Base-by-base conservation (phyloP, 1,284 basidiomycete genomes). In the Heterobasidion annosum region DNA sequence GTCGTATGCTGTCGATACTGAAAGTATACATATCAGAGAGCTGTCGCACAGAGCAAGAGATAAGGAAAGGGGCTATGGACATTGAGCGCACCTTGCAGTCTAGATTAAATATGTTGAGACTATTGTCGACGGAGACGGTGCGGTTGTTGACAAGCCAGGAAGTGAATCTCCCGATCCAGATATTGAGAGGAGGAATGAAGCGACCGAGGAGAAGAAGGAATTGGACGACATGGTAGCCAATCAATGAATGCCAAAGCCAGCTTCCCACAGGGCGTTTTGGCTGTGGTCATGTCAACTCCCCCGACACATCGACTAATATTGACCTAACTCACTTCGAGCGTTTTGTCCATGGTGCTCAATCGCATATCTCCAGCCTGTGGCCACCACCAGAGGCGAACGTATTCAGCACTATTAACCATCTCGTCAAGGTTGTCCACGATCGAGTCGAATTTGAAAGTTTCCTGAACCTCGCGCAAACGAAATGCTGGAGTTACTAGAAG, bases 351-450 rank as follows among this genome's bases (percentile, higher is more conserved):
- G 58, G 83, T 76, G 62, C 85, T 88, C 54, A 92, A 79, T 44
- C 92, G 83, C 55, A 94, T 76, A 40, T 74, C 75, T 57, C 85
- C 82, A 16, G 85, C 81, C 56, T 90, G 85, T 1, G 95, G 93
- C 71, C 88, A 97, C 94, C 95, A 99, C 90, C 92, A 95, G 34
- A 94, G 77, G n/a, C 93, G 78, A 25, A 92, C 90, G 67, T 98
- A 93, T 70, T 98, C 83, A 0, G 89, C 84, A 49, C 81, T 77
- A 51, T 68, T 65, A 40, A 79, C 83, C 62, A 95, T 72, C 8
- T 69, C 58, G 58, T 86, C 79, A 19, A 88, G 64, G 52, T 75
- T 68, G 40, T 70, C 65, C 53, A 87, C 65, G 59, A 84, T 81
- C n/a, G 83, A 71, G 49, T 88, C 81, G 61, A 92, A 89, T 32